Conservation (phyloP, 208 protist genomes). For the Acanthamoeba sp. region DNA sequence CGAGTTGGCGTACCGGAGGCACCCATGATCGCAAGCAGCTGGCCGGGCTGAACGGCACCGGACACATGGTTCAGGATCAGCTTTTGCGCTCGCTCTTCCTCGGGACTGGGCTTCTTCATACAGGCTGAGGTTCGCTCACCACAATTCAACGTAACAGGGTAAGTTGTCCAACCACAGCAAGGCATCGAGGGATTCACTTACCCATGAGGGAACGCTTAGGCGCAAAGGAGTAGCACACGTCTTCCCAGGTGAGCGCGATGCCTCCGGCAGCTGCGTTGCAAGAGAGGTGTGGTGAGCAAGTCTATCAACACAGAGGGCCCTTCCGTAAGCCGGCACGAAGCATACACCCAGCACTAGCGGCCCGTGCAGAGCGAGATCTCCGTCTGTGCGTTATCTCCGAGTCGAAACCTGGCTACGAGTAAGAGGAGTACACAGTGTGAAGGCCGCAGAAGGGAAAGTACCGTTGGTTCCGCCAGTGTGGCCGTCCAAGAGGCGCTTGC, state of each 20-base stretch:
- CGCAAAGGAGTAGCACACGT: conserved; percentile 21
- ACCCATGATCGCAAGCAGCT: conserved; percentile 79
- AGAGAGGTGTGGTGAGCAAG: background rate
- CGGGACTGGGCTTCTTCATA: background rate
- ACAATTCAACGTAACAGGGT: no score
- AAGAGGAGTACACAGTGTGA: no score
- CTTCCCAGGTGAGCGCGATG: conserved; percentile 33
- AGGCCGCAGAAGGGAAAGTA: no score
- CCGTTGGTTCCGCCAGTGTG: background rate
- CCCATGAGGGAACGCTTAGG: background rate
- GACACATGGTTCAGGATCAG: conserved; percentile 18
- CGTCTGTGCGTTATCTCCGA: no score
- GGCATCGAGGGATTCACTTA: no score
- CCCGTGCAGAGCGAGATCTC: no score
- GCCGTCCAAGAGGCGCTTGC: conserved; percentile 1
- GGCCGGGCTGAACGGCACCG: conserved; percentile 21
- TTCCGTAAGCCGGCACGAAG: no score
- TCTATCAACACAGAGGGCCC: no score
- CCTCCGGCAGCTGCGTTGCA: background rate
- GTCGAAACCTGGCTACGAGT: no score
- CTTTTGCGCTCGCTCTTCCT: background rate
- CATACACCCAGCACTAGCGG: no score
- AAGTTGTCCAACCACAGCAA: no score
- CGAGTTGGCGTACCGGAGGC: background rate
- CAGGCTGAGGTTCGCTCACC: background rate